Base-by-base conservation (phyloP, 495 filamentous ascomycete species). In the Pyrenula aspistea region DNA sequence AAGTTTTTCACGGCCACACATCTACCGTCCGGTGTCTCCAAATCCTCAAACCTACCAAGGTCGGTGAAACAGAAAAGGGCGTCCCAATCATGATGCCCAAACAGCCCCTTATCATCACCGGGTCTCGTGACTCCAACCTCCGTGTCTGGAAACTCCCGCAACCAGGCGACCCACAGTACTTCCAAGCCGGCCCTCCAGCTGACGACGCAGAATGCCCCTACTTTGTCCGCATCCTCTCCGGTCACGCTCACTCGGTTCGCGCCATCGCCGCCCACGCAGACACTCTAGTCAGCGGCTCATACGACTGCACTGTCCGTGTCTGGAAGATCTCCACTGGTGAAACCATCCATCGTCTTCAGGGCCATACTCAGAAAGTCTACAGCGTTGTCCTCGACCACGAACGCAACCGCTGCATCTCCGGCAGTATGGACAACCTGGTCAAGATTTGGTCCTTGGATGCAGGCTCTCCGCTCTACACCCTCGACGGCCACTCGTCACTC, bases 381-480 rank as follows among this genome's bases (percentile, higher is more conserved):
- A 96, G 91, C 58, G 93, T 99, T 22, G 94, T 99, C 21, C 73
- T 97, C 42, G 93, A 99, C 66, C 86, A 88, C 60, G 84, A 88
- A 62, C 84, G 93, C 55, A 95, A 92, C 59, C 86, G 90, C 49
- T 99, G 93, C 70, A 97, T 99, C 65, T 96, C 90, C 63, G 93
- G 93, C 47, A 95, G 91, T 12, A 99, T 99, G 93, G 93, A 99
- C 61, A 95, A 93, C 64, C 76, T 88, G 61, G 92, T 99, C 61
- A 97, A 97, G 72, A 89, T 99, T 23, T 99, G 93, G 93, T 95
- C 91, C 19, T 76, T 99, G n/a, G 86, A 91, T 47, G 93, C 86
- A 25, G 93, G 93, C 0, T 72, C 83, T 1, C 84, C 88, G 54
- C 73, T 97, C 10, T 87, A 92, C 68, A 97, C 89, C 31, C 81